Evolutionary conservation across 2,329 filamentous ascomycete genomes (phyloP).

Genomic region (Beauveria sp.): DNA sequence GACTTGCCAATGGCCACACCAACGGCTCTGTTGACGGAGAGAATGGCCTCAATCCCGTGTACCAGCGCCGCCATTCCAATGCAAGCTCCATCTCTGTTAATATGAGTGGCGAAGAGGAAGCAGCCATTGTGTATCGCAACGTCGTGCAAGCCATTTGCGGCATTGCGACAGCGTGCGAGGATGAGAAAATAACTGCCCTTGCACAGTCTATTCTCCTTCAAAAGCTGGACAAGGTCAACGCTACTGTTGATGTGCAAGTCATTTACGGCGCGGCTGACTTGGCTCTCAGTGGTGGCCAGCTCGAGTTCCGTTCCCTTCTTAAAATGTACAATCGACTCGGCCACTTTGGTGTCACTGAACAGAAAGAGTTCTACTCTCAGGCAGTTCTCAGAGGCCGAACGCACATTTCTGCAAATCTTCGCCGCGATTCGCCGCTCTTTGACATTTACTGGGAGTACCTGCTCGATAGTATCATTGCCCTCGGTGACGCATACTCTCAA

Average conservation of each 20-base stretch:
- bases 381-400: conserved; percentile 77
- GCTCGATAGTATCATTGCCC: conserved; percentile 79
- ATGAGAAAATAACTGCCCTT: conserved; percentile 87
- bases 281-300: conserved; percentile 66
- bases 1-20: conserved; percentile 42
- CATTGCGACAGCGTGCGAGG: conserved; percentile 73
- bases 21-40: conserved; percentile 37
- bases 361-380: conserved; percentile 58
- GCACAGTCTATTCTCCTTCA: conserved; percentile 96
- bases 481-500: conserved; percentile 74
- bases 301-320: conserved; percentile 79
- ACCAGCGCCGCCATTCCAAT: conserved; percentile 49
- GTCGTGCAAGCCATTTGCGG: conserved; percentile 93
- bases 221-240: conserved; percentile 80
- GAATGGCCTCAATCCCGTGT: conserved; percentile 35
- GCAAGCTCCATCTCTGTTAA: conserved; percentile 76
- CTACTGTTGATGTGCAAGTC: conserved; percentile 74
- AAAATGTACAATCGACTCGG: conserved; percentile 74
- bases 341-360: conserved; percentile 63
- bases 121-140: conserved; percentile 67
- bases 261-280: conserved; percentile 74
- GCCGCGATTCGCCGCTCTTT: conserved; percentile 64
- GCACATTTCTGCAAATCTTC: conserved; percentile 64
- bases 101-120: conserved; percentile 69
- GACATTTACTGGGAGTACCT: conserved; percentile 78